Conservation (phyloP, 2,329 filamentous ascomycete species). For the Botrytis porri region DNA sequence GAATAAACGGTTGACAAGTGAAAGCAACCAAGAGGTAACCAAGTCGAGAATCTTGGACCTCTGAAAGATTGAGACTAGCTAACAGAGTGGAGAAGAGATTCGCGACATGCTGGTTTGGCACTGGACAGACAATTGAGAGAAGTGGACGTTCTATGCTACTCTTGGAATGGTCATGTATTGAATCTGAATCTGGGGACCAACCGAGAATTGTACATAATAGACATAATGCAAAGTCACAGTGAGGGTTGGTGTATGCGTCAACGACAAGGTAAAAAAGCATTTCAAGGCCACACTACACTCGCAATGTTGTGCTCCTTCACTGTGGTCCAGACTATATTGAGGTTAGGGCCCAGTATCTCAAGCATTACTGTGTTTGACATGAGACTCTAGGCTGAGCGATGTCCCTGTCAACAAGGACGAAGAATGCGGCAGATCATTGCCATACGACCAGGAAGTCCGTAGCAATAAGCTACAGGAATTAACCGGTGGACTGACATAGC, state of each 20-base stretch:
- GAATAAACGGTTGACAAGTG: conserved; percentile 23
- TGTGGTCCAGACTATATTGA: conserved; percentile 3
- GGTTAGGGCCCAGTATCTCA: neutral
- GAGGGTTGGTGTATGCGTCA: conserved; percentile 9
- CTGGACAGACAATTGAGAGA: neutral
- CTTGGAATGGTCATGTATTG: conserved; percentile 6
- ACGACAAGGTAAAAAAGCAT: neutral
- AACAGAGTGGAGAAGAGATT: conserved; percentile 20
- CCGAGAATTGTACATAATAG: neutral
- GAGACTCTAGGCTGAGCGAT: conserved; percentile 3
- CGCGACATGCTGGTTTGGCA: conserved; percentile 16
- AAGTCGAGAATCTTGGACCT: conserved; percentile 24
- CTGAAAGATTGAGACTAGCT: conserved; percentile 18
- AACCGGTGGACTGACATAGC: conserved; percentile 8
- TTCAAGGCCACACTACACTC: neutral
- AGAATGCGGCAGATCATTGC: neutral
- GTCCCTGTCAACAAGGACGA: neutral
- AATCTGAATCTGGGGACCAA: conserved; percentile 13
- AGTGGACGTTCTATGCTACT: conserved; percentile 7
- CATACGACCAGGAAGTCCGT: neutral
- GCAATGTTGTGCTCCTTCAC: neutral
- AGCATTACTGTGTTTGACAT: conserved; percentile 19
- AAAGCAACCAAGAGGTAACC: conserved; percentile 27
- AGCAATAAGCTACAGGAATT: neutral
- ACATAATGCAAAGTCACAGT: neutral